phyloP scores from a whole-genome alignment of 108 stramenopile species.

The Pseudonitzschia multiseries region DNA sequence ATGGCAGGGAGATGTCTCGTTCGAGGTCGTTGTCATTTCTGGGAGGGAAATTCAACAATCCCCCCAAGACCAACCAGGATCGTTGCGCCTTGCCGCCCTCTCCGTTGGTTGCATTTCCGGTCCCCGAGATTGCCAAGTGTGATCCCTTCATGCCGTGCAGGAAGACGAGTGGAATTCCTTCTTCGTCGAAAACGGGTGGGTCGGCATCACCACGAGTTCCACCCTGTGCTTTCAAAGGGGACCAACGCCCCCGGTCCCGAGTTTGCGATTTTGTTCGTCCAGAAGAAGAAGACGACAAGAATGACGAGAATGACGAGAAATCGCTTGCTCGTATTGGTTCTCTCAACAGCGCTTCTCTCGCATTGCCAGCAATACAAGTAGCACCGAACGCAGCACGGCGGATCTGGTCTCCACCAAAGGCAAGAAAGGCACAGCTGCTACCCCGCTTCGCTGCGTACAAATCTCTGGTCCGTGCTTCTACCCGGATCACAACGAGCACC shows the following conservation, averaged over 20 bases:
- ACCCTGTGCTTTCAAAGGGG: not conserved
- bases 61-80: slow-evolving; percentile 34
- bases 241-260: not conserved
- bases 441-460: too few species aligned
- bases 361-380: too few species aligned
- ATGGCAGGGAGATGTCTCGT: slow-evolving; percentile 47
- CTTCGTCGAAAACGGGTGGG: not conserved
- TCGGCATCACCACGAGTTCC: not conserved
- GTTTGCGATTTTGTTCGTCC: not conserved
- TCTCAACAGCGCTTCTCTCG: too few species aligned
- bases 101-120: not conserved
- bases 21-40: slow-evolving; percentile 36
- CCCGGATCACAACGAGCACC: too few species aligned
- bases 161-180: slow-evolving; percentile 46
- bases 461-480: too few species aligned
- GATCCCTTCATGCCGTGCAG: slow-evolving; percentile 59
- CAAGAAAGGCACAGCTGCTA: too few species aligned
- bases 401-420: too few species aligned
- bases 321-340: not conserved
- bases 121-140: slow-evolving; percentile 40
- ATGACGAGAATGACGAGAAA: not conserved
- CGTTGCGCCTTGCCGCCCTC: not conserved
- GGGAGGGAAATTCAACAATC: slow-evolving; percentile 47
- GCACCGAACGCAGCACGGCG: too few species aligned
- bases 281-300: not conserved